phyloP scores from a whole-genome alignment of 129 eudicot species.

The Glebionis coronaria region DNA sequence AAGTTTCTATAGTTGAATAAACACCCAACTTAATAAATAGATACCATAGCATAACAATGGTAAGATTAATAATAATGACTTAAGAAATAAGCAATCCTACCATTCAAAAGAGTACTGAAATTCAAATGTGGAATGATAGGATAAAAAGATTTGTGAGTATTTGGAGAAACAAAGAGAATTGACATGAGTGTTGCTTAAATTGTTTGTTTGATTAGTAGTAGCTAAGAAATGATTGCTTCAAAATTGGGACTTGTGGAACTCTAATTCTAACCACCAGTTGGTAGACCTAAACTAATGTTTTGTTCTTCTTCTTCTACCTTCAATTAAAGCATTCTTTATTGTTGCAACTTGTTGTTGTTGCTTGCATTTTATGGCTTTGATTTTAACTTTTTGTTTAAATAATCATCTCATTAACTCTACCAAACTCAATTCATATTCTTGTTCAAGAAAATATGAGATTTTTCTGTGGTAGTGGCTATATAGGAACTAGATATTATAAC shows the following conservation, averaged over 20 bases:
- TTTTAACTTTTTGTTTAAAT: constrained; percentile 1
- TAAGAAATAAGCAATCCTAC: constrained; percentile 36
- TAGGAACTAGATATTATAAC: not conserved
- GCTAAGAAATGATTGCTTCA: constrained; percentile 47
- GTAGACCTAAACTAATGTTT: constrained; percentile 64
- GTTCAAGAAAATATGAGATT: not conserved
- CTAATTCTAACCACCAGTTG: constrained; percentile 82
- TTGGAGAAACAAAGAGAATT: constrained; percentile 18
- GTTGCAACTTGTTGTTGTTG: constrained; percentile 30
- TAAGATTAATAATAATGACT: constrained; percentile 21
- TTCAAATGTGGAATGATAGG: constrained; percentile 6
- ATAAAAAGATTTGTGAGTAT: constrained; percentile 24
- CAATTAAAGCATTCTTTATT: constrained; percentile 32
- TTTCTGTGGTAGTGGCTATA: not conserved
- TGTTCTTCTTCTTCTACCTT: constrained; percentile 33
- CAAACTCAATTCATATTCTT: constrained; percentile 14
- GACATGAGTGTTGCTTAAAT: constrained; percentile 31
- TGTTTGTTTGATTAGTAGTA: constrained; percentile 27
- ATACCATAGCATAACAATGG: constrained; percentile 12
- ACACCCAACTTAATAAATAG: constrained; percentile 15
- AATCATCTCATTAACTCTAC: not conserved
- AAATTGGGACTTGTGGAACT: constrained; percentile 50
- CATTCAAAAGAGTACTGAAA: constrained; percentile 25
- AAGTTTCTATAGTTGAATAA: constrained; percentile 17
- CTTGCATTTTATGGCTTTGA: constrained; percentile 30